phyloP scores from a whole-genome alignment of 495 filamentous ascomycete species.

The Cercophora scortea region DNA sequence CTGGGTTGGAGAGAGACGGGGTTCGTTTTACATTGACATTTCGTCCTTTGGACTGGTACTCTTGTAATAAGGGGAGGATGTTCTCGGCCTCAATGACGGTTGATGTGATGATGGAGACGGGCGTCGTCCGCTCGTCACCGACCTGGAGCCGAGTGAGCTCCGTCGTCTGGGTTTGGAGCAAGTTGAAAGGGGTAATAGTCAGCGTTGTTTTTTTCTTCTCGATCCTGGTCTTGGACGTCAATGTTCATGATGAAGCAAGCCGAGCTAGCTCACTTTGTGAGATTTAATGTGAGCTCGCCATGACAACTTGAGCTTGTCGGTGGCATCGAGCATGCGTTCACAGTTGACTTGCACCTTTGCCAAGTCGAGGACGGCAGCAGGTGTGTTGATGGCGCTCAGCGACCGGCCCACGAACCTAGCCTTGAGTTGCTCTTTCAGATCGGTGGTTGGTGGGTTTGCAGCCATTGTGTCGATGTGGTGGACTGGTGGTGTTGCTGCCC shows the following conservation, averaged over 20 bases:
- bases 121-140: slow-evolving; percentile 37
- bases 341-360: slow-evolving; percentile 65
- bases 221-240: too few species aligned
- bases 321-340: slow-evolving; percentile 60
- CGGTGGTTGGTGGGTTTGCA: slow-evolving; percentile 5
- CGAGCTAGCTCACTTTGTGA: slow-evolving; percentile 55
- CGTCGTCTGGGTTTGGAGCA: slow-evolving; percentile 35
- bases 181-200: not conserved
- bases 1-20: not conserved
- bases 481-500: not conserved
- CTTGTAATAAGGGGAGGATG: slow-evolving; percentile 52
- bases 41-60: slow-evolving; percentile 43
- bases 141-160: slow-evolving; percentile 72
- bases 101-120: slow-evolving; percentile 66
- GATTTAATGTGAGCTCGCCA: slow-evolving; percentile 84
- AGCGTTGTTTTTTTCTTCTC: not conserved
- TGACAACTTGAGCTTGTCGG: slow-evolving; percentile 47
- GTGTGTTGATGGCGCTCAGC: slow-evolving; percentile 50
- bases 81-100: slow-evolving; percentile 71
- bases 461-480: slow-evolving; percentile 4
- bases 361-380: slow-evolving; percentile 61
- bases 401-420: slow-evolving; percentile 53
- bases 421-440: slow-evolving; percentile 34
- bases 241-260: too few species aligned
- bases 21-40: slow-evolving; percentile 49